Base-by-base conservation (phyloP, 192 early-diverging fungal species). In the Mortierella claussenii region DNA sequence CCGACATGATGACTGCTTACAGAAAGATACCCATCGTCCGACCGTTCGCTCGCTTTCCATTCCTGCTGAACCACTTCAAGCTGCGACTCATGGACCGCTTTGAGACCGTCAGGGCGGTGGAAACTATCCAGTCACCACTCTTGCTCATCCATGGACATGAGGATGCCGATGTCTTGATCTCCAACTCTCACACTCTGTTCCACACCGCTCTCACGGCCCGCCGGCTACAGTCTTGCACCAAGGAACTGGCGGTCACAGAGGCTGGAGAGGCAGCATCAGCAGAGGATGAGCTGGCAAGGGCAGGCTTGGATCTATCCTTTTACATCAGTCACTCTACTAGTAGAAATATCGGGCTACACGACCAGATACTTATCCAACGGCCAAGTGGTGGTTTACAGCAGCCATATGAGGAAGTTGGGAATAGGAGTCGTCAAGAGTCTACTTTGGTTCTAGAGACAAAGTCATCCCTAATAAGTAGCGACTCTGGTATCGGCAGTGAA, bases 1-100 rank as follows among this genome's bases (percentile, higher is more conserved):
- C 68, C 1, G 78, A 79, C 18, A 69, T 79, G 78, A 79, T 79
- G 68, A 69, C 67, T 2, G 65, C 67, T 2, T 79, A 69, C 44
- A 45, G 78, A 27, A 69, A 64, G 30, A 59, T 79, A n/a, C 78
- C 78, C n/a, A 70, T 79, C 5, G 53, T 79, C n/a, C 60, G 47
- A 20, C 78, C 78, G 2, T 79, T 79, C 44, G 55, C 68, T 13
- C 60, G 64, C 18, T 70, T 66, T 34, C 78, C 67, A 4, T 63
- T 66, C 23, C 37, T 69, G 13, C 42, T 79, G 18, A 70, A 70
- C 32, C 68, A 70, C 44, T 79, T 79, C 56, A 69, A 70, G 31
- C 12, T 54, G 56, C 34, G 61, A 44, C 44, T 79, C 13, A 55
- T 53, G 58, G 68, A 79, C 56, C 78, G 68, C 2, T 79, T 79